A percentile compares a stretch with the other conserved stretches of the same genome.
Conservation (phyloP, 495 filamentous ascomycete species). For the Penicillium roqueforti region DNA sequence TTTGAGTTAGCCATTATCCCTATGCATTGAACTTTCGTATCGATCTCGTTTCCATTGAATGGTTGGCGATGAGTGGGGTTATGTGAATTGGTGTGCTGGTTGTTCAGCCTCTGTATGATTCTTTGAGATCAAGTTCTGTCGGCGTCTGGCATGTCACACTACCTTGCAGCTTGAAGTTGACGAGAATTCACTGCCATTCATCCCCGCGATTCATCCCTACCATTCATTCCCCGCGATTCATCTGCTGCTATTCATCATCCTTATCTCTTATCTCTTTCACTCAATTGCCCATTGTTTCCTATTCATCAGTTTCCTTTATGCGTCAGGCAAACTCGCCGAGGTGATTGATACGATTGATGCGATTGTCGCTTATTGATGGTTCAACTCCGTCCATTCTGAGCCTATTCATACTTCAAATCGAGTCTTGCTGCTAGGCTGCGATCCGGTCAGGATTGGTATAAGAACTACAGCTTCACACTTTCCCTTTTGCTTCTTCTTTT, state of each 20-base stretch:
- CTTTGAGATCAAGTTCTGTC: not conserved
- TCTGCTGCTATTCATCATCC: not conserved
- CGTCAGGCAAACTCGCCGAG: not conserved
- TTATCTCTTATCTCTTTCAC: not conserved
- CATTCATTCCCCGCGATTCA: not conserved
- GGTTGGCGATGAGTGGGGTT: not conserved
- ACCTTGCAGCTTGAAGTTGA: not conserved
- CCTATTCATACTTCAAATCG: not conserved
- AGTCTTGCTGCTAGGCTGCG: not conserved
- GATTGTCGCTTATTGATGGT: not conserved
- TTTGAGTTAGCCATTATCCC: constrained; percentile 5
- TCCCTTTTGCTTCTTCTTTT: not conserved
- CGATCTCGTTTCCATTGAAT: not conserved
- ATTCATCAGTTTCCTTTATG: not conserved
- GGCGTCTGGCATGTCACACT: not conserved
- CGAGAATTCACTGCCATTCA: not conserved
- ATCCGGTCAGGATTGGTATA: not conserved
- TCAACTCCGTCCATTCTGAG: not conserved
- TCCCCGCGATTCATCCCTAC: not conserved
- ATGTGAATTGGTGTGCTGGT: not conserved
- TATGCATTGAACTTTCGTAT: not conserved
- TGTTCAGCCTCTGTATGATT: not conserved
- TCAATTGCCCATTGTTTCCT: not conserved
- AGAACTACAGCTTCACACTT: not conserved
- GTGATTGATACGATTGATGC: not conserved